phyloP scores from a whole-genome alignment of 2,329 filamentous ascomycete genomes.

The Beauveria asiatica region DNA sequence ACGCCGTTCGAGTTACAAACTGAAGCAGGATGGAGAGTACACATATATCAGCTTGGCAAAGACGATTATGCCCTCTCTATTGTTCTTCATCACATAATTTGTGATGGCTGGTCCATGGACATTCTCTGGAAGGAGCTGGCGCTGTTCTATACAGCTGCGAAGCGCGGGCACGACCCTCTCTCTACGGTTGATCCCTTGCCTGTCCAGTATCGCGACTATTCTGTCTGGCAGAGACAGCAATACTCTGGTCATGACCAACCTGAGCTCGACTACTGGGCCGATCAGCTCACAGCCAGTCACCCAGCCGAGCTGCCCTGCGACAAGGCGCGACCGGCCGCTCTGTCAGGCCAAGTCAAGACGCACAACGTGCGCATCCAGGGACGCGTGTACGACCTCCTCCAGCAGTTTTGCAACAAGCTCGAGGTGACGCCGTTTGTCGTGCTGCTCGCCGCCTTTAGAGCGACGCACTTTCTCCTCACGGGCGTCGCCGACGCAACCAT shows the following conservation, averaged over 20 bases:
- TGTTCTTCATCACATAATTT: slow-evolving; percentile 10
- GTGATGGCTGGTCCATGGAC: slow-evolving; percentile 4
- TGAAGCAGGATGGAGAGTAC: slow-evolving; percentile 17
- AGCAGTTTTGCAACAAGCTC: not conserved
- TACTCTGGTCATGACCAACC: slow-evolving; percentile 8
- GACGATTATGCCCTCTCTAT: slow-evolving; percentile 14
- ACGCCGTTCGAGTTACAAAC: slow-evolving; percentile 16
- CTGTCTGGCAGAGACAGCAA: slow-evolving; percentile 14
- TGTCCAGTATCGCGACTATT: slow-evolving; percentile 20
- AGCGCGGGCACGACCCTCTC: slow-evolving; percentile 12
- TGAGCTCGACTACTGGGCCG: slow-evolving; percentile 16
- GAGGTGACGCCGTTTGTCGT: slow-evolving; percentile 6
- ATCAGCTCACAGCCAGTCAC: slow-evolving; percentile 9
- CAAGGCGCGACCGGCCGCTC: slow-evolving; percentile 7
- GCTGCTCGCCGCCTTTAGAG: slow-evolving; percentile 6
- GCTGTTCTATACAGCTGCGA: slow-evolving; percentile 12
- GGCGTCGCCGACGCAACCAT: slow-evolving; percentile 8
- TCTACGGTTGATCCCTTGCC: slow-evolving; percentile 14
- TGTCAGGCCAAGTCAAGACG: slow-evolving; percentile 4
- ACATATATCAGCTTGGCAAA: slow-evolving; percentile 7
- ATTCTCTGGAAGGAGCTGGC: slow-evolving; percentile 12
- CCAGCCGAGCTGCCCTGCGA: slow-evolving; percentile 13
- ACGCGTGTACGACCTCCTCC: slow-evolving; percentile 5
- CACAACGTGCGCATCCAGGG: not conserved
- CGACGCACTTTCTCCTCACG: slow-evolving; percentile 8